These are phyloP conservation scores for Boletus eberwhitei DNA, from an alignment of 768 basidiomycete species.

Conservation along the genomic window DNA sequence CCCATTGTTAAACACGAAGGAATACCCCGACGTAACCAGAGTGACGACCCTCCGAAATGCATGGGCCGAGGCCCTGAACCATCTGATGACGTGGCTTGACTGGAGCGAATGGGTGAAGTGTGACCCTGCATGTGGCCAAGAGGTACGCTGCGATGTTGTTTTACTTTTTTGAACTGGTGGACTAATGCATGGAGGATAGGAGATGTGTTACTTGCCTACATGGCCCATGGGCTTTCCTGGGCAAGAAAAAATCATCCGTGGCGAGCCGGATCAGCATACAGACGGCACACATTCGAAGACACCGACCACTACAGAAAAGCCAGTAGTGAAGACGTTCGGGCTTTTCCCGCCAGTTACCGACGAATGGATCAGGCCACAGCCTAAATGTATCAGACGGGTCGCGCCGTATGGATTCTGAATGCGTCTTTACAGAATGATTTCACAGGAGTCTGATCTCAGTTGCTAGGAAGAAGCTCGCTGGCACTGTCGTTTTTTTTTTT, in stretches of 20 bases:
- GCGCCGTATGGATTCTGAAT: slow-evolving; percentile 2
- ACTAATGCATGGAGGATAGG: slow-evolving; percentile 3
- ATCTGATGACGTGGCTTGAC: slow-evolving; percentile 47
- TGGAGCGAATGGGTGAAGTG: slow-evolving; percentile 52
- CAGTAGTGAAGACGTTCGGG: background rate
- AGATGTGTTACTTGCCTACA: slow-evolving; percentile 19
- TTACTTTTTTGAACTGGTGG: background rate
- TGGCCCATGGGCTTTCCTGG: slow-evolving; percentile 17
- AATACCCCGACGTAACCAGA: background rate
- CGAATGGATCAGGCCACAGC: slow-evolving; percentile 13
- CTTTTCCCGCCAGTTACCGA: background rate
- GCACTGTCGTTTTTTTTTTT: background rate
- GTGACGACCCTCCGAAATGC: slow-evolving; percentile 8
- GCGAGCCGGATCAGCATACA: background rate
- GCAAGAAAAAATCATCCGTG: background rate
- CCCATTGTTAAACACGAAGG: slow-evolving; percentile 2
- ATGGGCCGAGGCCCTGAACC: slow-evolving; percentile 35
- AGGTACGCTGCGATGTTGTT: slow-evolving; percentile 28
- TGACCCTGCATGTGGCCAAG: slow-evolving; percentile 40
- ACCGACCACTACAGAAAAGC: background rate
- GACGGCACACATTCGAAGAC: background rate
- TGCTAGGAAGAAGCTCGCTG: background rate
- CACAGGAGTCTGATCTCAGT: background rate
- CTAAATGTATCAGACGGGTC: slow-evolving; percentile 9
- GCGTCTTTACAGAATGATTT: background rate